A percentile compares a stretch with the other conserved stretches of the same genome.
These are phyloP conservation scores for Tieghemiomyces parasiticus DNA, from an alignment of 192 early-diverging fungal species.

Conservation along the genomic window DNA sequence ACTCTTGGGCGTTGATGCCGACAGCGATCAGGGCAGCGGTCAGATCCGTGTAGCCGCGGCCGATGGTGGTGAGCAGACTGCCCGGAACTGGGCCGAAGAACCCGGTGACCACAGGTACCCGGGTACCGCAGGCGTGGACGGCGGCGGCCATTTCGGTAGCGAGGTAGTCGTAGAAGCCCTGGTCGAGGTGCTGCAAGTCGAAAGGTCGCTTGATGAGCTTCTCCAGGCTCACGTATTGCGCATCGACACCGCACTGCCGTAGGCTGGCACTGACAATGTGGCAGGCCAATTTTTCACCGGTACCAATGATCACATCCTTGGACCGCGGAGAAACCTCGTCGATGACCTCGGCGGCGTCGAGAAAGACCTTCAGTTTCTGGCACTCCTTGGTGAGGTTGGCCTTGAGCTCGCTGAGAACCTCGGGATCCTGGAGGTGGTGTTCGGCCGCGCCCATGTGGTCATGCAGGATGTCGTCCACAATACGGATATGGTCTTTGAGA, in stretches of 20 bases:
- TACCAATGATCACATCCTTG: conserved; percentile 84
- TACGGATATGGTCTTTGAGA: conserved; percentile 40
- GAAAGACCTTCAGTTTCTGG: conserved; percentile 58
- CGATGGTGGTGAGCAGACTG: conserved; percentile 75
- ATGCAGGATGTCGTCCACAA: conserved; percentile 70
- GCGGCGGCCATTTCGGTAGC: conserved; percentile 45
- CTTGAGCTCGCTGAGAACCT: conserved; percentile 35
- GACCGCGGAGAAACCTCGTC: conserved; percentile 95
- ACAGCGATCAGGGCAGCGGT: conserved; percentile 96
- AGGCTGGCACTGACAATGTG: conserved; percentile 75
- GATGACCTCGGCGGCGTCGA: conserved; percentile 90
- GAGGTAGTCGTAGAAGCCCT: conserved; percentile 95
- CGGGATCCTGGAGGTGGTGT: conserved; percentile 31
- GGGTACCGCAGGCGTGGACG: conserved; percentile 38
- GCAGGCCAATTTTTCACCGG: conserved; percentile 89
- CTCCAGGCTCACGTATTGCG: conserved; percentile 77
- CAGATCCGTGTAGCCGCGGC: conserved; percentile 96
- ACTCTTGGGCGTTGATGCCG: conserved; percentile 70
- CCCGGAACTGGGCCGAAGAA: conserved; percentile 96
- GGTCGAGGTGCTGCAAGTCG: conserved; percentile 67
- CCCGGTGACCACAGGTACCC: conserved; percentile 87
- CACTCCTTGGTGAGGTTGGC: conserved; percentile 67
- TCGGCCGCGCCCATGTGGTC: conserved; percentile 61
- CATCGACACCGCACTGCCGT: conserved; percentile 59
- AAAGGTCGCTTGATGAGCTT: conserved; percentile 72